Conservation (phyloP, 1,284 basidiomycete genomes). For the Leccinum angustisporum region DNA sequence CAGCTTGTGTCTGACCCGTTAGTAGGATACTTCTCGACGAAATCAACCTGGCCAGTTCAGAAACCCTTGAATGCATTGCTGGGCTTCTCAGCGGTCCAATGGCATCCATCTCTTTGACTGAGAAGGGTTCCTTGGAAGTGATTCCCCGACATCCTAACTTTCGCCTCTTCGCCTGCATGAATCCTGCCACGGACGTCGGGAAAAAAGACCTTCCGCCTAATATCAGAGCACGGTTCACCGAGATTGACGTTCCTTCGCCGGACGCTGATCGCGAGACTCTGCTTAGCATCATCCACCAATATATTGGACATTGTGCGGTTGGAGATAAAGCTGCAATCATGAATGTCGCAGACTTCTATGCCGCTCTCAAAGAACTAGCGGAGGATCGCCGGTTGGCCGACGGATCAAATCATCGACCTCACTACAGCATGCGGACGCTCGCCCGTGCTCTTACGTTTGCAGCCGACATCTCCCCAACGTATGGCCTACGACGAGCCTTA, state of each 20-base stretch:
- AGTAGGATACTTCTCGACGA: constrained; percentile 92
- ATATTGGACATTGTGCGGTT: constrained; percentile 83
- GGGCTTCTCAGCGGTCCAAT: constrained; percentile 83
- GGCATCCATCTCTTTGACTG: constrained; percentile 90
- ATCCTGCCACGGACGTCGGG: constrained; percentile 97
- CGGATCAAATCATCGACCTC: constrained; percentile 92
- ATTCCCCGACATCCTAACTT: constrained; percentile 93
- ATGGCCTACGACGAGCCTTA: constrained; percentile 83
- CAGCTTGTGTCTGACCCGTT: constrained; percentile 5
- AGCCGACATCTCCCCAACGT: constrained; percentile 75
- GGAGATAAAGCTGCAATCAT: constrained; percentile 88
- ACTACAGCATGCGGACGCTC: constrained; percentile 97
- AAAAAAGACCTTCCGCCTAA: constrained; percentile 95
- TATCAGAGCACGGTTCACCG: constrained; percentile 91
- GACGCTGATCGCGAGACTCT: constrained; percentile 92
- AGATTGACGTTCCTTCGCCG: constrained; percentile 92
- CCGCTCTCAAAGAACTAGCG: constrained; percentile 79
- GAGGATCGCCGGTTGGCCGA: constrained; percentile 87
- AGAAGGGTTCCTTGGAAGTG: constrained; percentile 90
- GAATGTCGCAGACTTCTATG: constrained; percentile 92
- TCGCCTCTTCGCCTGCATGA: constrained; percentile 98
- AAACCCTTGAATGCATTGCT: constrained; percentile 93
- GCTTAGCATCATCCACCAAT: constrained; percentile 85
- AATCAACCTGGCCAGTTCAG: constrained; percentile 92
- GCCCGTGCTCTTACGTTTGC: constrained; percentile 92